phyloP scores from a whole-genome alignment of 352 stramenopile genomes.

The Globisporangium parvum region DNA sequence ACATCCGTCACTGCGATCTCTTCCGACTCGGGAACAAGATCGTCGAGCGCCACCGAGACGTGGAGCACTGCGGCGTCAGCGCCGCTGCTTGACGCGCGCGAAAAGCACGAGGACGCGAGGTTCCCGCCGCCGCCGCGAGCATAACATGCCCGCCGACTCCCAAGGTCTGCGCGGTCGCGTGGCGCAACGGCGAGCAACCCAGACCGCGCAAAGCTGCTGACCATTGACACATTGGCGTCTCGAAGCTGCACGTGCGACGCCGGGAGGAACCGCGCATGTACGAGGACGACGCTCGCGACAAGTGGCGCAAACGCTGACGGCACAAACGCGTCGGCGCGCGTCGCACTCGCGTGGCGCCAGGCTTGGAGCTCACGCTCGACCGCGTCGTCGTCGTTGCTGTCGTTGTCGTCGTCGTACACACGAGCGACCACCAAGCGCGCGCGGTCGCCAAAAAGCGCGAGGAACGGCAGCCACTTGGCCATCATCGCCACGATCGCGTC shows the following conservation, averaged over 20 bases:
- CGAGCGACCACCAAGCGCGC: conserved; percentile 39
- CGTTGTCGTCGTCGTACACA: conserved; percentile 8
- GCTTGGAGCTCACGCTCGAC: conserved; percentile 29
- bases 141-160: conserved; percentile 25
- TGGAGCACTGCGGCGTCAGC: conserved; percentile 29
- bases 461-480: conserved; percentile 44
- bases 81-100: conserved; percentile 3
- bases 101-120: conserved; percentile 1
- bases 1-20: conserved; percentile 8
- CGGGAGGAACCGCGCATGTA: conserved; percentile 28
- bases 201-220: conserved; percentile 25
- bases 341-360: conserved; percentile 31
- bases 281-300: conserved; percentile 30
- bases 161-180: conserved; percentile 20
- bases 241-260: conserved; percentile 35
- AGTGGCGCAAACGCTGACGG: conserved; percentile 27
- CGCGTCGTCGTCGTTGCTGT: conserved; percentile 6
- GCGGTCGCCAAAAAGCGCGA: conserved; percentile 50
- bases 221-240: conserved; percentile 25
- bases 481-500: conserved; percentile 36
- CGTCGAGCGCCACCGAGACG: conserved; percentile 24
- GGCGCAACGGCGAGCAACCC: conserved; percentile 39
- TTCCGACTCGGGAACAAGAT: conserved; percentile 3
- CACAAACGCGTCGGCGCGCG: conserved; percentile 25
- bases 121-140: conserved; percentile 28